These are phyloP conservation scores for Beauveria caledonica DNA, from an alignment of 2,329 filamentous ascomycete genomes.

Conservation along the genomic window DNA sequence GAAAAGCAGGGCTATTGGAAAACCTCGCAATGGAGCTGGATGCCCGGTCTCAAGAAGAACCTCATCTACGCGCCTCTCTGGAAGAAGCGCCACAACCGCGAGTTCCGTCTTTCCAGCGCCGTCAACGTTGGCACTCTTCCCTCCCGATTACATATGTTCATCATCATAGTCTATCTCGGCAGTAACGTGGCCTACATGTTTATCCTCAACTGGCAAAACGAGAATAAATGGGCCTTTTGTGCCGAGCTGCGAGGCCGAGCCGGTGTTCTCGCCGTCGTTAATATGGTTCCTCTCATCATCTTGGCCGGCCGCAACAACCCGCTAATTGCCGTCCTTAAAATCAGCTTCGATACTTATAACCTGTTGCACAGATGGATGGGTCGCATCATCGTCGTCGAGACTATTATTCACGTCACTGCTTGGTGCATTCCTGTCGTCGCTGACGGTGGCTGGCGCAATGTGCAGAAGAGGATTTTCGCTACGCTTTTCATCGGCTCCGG, in stretches of 20 bases:
- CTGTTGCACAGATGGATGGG: conserved; percentile 64
- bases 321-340: conserved; percentile 68
- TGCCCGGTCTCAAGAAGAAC: conserved; percentile 54
- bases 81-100: conserved; percentile 59
- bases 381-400: conserved; percentile 61
- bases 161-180: conserved; percentile 48
- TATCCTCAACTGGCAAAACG: conserved; percentile 48
- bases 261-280: conserved; percentile 75
- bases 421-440: conserved; percentile 68
- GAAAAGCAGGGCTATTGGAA: conserved; percentile 53
- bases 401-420: conserved; percentile 58
- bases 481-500: conserved; percentile 61
- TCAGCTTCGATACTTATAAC: conserved; percentile 97
- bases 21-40: conserved; percentile 48
- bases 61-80: conserved; percentile 53
- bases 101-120: conserved; percentile 53
- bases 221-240: conserved; percentile 55
- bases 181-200: conserved; percentile 59
- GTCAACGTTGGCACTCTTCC: conserved; percentile 55
- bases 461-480: conserved; percentile 44
- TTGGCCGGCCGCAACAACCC: conserved; percentile 91
- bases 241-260: conserved; percentile 81
- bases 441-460: conserved; percentile 53
- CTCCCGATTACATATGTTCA: conserved; percentile 52
- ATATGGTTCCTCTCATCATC: conserved; percentile 86